Conservation (phyloP, 2,329 filamentous ascomycete genomes). For the Pleurostoma richardsiae region DNA sequence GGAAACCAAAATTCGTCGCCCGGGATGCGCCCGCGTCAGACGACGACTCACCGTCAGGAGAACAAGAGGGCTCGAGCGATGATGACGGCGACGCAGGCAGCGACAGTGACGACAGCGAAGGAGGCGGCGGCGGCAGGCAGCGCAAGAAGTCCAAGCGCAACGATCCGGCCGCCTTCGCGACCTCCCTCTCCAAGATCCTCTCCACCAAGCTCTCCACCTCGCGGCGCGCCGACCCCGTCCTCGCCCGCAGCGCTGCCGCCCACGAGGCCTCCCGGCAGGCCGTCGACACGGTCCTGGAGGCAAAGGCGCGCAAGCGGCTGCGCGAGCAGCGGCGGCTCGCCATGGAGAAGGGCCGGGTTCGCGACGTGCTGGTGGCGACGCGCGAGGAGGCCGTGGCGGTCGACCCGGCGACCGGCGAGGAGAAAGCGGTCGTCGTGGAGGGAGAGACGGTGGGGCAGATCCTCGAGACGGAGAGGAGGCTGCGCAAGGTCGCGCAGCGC, state of each 20-base stretch:
- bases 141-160: conserved; percentile 73
- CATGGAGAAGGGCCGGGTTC: conserved; percentile 80
- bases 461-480: conserved; percentile 67
- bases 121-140: conserved; percentile 21
- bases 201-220: conserved; percentile 79
- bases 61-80: conserved; percentile 23
- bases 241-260: conserved; percentile 75
- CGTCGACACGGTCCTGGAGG: conserved; percentile 72
- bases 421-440: conserved; percentile 25
- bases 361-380: conserved; percentile 68
- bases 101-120: conserved; percentile 33
- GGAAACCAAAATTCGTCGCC: background rate
- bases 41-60: conserved; percentile 8
- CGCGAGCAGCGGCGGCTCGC: conserved; percentile 75
- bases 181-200: conserved; percentile 88
- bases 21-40: conserved; percentile 3
- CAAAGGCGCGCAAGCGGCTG: conserved; percentile 73
- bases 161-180: conserved; percentile 86
- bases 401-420: conserved; percentile 38
- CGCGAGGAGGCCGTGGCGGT: conserved; percentile 30
- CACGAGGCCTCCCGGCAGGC: conserved; percentile 67
- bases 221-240: conserved; percentile 83
- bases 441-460: conserved; percentile 47
- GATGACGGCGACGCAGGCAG: conserved; percentile 33
- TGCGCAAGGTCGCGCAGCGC: conserved; percentile 84